Evolutionary conservation across 257 asterid genomes (phyloP).

Genomic region (Solanum chaucha): DNA sequence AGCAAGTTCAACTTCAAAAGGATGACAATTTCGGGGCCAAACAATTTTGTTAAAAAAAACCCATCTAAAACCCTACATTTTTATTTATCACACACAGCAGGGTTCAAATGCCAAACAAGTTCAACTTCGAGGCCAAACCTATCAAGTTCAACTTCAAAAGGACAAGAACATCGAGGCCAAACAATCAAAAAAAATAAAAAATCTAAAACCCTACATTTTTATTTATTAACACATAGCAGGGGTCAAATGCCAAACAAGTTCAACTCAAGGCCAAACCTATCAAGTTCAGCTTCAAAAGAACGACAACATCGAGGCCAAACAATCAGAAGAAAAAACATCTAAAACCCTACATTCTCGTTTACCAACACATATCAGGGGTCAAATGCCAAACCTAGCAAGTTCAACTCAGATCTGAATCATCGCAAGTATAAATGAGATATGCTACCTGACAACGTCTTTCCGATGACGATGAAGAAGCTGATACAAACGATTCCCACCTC

Average conservation of each 20-base stretch:
- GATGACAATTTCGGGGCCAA: not conserved
- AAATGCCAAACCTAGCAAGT: not conserved
- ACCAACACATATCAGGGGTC: not conserved
- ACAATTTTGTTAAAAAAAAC: not conserved
- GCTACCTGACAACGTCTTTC: conserved; percentile 1
- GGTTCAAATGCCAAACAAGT: not conserved
- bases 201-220: not conserved
- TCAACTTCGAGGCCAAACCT: not conserved
- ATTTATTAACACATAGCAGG: not conserved
- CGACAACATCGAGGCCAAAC: not conserved
- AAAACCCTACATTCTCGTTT: conserved; percentile 3
- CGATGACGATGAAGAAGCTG: not conserved
- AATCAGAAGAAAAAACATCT: not conserved
- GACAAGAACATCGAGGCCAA: not conserved
- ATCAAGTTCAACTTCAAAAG: not conserved
- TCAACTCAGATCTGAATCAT: conserved; percentile 5
- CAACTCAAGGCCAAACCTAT: not conserved
- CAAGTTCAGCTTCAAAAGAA: not conserved
- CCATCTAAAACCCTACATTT: not conserved
- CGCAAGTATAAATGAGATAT: not conserved
- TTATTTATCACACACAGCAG: not conserved
- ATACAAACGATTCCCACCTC: not conserved
- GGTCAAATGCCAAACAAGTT: not conserved
- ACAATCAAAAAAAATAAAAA: not conserved
- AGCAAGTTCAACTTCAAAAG: not conserved